phyloP scores from a whole-genome alignment of 1,139 yeast genomes.

The Chernovozyma aurita region DNA sequence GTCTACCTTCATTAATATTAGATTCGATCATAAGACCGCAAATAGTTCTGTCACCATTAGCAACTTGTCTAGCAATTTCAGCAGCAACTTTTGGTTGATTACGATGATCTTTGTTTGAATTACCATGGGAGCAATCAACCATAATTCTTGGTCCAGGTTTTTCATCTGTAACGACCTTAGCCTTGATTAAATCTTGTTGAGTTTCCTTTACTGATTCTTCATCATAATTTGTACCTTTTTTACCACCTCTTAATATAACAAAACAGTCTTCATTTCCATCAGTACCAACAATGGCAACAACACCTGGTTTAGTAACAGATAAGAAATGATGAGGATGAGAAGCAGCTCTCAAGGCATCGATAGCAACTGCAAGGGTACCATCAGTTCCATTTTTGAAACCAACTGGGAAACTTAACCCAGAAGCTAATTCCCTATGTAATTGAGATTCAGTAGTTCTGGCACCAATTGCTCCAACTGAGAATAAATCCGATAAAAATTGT shows the following conservation, averaged over 20 bases:
- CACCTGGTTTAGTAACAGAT: conserved; percentile 95
- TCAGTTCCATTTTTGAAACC: conserved; percentile 99
- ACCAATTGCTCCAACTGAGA: conserved; percentile 96
- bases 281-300: conserved; percentile 93
- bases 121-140: conserved; percentile 98
- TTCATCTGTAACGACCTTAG: conserved; percentile 44
- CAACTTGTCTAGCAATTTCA: conserved; percentile 75
- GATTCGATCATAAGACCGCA: conserved; percentile 97
- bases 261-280: conserved; percentile 89
- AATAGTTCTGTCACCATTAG: conserved; percentile 71
- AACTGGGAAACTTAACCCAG: conserved; percentile 95
- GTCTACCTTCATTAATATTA: conserved; percentile 88
- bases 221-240: conserved; percentile 89
- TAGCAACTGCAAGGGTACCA: conserved; percentile 87
- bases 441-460: conserved; percentile 99
- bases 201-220: conserved; percentile 72
- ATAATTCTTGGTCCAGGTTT: conserved; percentile 51
- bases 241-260: conserved; percentile 94
- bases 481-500: conserved; percentile 88
- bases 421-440: conserved; percentile 93
- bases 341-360: conserved; percentile 93
- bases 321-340: conserved; percentile 91
- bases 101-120: conserved; percentile 88
- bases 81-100: conserved; percentile 89
- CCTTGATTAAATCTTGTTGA: conserved; percentile 44